Conservation (phyloP, 257 asterid species). For the Hygrophila difformis region DNA sequence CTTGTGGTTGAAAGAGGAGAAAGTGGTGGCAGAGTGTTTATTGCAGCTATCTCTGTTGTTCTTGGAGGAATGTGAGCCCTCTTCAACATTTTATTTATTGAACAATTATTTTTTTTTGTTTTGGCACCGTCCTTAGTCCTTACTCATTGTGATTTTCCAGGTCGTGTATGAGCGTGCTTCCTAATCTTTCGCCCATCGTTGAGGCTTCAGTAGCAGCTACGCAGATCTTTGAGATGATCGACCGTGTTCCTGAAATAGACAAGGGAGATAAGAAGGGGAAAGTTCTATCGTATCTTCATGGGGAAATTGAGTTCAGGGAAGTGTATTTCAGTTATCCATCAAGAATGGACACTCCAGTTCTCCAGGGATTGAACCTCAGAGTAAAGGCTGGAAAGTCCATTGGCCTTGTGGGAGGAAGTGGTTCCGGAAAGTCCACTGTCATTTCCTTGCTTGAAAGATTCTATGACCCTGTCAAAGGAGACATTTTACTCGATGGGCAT, state of each 20-base stretch:
- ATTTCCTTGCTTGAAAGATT: conserved; percentile 61
- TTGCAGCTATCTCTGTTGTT: conserved; percentile 41
- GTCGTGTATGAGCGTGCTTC: conserved; percentile 59
- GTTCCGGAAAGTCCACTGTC: conserved; percentile 70
- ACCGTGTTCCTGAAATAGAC: conserved; percentile 43
- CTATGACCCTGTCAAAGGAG: conserved; percentile 60
- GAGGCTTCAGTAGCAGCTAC: conserved; percentile 48
- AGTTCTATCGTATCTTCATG: conserved; percentile 29
- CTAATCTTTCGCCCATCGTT: conserved; percentile 47
- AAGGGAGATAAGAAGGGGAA: conserved; percentile 34
- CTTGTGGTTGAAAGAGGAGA: conserved; percentile 57
- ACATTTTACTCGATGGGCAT: conserved; percentile 52
- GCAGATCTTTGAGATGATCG: conserved; percentile 46
- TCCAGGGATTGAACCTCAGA: conserved; percentile 44
- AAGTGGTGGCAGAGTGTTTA: conserved; percentile 57
- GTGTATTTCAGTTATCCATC: conserved; percentile 69
- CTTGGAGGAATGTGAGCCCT: conserved; percentile 70
- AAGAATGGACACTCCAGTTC: conserved; percentile 38
- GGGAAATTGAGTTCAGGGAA: conserved; percentile 58
- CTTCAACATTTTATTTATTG: not conserved
- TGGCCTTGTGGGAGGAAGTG: conserved; percentile 79
- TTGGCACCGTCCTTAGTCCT: not conserved
- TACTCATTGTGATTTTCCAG: conserved; percentile 23
- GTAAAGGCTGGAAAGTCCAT: conserved; percentile 49
- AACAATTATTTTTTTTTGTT: not conserved